A percentile compares a stretch with the other conserved stretches of the same genome.
These are phyloP conservation scores for Friedmanniomyces endolithicus DNA, from an alignment of 495 filamentous ascomycete genomes.

Conservation along the genomic window DNA sequence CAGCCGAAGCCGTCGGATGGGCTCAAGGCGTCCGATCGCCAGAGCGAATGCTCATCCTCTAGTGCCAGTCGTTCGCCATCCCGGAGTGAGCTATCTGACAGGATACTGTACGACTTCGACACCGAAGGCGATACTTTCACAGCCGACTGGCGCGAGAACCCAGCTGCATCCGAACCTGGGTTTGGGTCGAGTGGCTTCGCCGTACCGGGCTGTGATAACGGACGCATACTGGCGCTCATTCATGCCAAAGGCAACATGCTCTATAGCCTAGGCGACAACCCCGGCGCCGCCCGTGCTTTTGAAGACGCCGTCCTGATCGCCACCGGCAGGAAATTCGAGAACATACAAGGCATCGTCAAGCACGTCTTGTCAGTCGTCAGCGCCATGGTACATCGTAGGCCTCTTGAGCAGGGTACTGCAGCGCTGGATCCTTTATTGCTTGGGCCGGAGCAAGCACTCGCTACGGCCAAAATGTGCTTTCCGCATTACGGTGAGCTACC, in stretches of 20 bases:
- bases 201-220: constrained; percentile 80
- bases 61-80: constrained; percentile 40
- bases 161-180: constrained; percentile 37
- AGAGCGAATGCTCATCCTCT: constrained; percentile 41
- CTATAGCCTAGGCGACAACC: constrained; percentile 78
- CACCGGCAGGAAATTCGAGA: constrained; percentile 55
- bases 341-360: constrained; percentile 69
- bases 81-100: constrained; percentile 42
- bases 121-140: constrained; percentile 33
- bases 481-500: constrained; percentile 65
- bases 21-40: constrained; percentile 40
- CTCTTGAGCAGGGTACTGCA: constrained; percentile 4
- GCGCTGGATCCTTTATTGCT: constrained; percentile 58
- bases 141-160: constrained; percentile 22
- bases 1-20: constrained; percentile 38
- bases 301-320: constrained; percentile 90
- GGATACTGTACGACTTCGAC: constrained; percentile 45
- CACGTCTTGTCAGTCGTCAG: constrained; percentile 64
- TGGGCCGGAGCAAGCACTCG: constrained; percentile 68
- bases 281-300: constrained; percentile 75
- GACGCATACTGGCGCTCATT: constrained; percentile 77
- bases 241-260: constrained; percentile 98
- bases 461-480: constrained; percentile 79
- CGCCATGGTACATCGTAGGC: constrained; percentile 17
- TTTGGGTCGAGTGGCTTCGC: constrained; percentile 78